phyloP scores from a whole-genome alignment of 768 basidiomycete genomes.

The Rhodotorula diobovata region DNA sequence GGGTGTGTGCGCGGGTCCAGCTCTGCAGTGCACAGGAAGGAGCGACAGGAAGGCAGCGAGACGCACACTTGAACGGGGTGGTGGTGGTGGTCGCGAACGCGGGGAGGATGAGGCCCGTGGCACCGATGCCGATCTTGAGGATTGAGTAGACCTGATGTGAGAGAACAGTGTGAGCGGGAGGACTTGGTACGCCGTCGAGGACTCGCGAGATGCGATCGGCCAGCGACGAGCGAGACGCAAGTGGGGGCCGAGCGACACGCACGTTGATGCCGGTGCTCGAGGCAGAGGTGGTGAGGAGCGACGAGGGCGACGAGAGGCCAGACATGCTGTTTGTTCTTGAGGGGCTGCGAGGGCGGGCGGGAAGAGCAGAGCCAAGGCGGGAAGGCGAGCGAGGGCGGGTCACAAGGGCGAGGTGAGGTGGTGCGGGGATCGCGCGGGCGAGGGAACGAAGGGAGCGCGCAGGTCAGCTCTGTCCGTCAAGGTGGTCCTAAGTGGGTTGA shows the following conservation, averaged over 20 bases:
- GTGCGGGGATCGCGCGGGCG: neutral
- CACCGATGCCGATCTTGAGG: slow-evolving; percentile 15
- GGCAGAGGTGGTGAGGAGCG: slow-evolving; percentile 35
- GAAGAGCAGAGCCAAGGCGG: neutral
- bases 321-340: slow-evolving; percentile 17
- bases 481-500: too few species aligned
- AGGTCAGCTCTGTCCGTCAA: too few species aligned
- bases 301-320: slow-evolving; percentile 35
- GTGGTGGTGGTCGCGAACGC: slow-evolving; percentile 23
- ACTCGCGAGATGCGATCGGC: slow-evolving; percentile 5
- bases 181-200: neutral
- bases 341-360: neutral
- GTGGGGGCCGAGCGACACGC: neutral
- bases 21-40: neutral
- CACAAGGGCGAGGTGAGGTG: neutral
- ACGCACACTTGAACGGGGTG: slow-evolving; percentile 24
- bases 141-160: neutral
- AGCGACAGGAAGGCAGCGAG: neutral
- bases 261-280: slow-evolving; percentile 33
- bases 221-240: neutral
- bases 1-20: too few species aligned
- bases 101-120: slow-evolving; percentile 21
- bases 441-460: too few species aligned
- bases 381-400: neutral
- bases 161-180: neutral